phyloP scores from a whole-genome alignment of 129 eudicot species.

The Flaveria brownii region DNA sequence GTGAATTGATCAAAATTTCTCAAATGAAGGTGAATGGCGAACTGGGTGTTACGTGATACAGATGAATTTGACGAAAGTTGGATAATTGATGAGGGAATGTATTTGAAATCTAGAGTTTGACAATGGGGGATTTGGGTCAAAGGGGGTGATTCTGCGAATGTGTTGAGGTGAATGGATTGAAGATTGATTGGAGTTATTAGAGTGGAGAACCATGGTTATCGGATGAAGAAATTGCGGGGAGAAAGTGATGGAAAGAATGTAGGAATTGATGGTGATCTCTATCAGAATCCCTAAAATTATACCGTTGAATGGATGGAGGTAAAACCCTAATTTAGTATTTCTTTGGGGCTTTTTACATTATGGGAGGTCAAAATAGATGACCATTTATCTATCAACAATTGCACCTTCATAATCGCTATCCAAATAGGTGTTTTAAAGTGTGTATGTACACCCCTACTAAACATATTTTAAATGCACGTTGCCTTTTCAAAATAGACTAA shows the following conservation, averaged over 20 bases:
- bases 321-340: neutral
- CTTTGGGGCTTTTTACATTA: neutral
- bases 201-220: conserved; percentile 45
- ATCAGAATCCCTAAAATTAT: neutral
- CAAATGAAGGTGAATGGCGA: neutral
- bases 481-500: no score
- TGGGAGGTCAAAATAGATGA: no score
- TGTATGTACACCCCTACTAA: no score
- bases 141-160: conserved; percentile 29
- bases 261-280: conserved; percentile 10
- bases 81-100: conserved; percentile 17
- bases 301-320: neutral
- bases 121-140: conserved; percentile 37
- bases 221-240: conserved; percentile 72
- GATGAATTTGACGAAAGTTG: neutral
- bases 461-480: no score
- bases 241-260: conserved; percentile 47
- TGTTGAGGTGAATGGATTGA: conserved; percentile 26
- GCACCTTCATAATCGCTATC: neutral
- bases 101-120: conserved; percentile 28
- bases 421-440: no score
- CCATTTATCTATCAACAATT: neutral
- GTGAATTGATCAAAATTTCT: neutral
- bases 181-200: conserved; percentile 30
- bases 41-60: neutral